A percentile compares a stretch with the other conserved stretches of the same genome.
These are phyloP conservation scores for Phytophthora pseudosyringae DNA, from an alignment of 352 stramenopile species.

Conservation along the genomic window DNA sequence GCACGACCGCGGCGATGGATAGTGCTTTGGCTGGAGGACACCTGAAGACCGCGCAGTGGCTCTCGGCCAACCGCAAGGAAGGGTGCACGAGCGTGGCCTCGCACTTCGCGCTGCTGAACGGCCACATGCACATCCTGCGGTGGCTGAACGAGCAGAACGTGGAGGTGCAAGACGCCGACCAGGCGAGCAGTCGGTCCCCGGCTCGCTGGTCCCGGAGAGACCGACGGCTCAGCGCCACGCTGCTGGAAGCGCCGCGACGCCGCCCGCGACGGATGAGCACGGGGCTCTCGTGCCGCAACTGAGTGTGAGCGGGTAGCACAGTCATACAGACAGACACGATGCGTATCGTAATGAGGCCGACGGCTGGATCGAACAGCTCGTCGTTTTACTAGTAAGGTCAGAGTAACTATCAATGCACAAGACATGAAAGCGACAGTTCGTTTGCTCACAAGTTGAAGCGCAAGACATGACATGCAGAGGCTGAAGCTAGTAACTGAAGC, in stretches of 20 bases:
- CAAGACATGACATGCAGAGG: constrained; percentile 13
- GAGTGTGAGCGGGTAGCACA: constrained; percentile 15
- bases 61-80: constrained; percentile 62
- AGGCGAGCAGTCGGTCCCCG: background rate
- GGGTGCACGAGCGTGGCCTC: constrained; percentile 76
- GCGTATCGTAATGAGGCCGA: constrained; percentile 16
- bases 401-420: constrained; percentile 15
- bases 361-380: constrained; percentile 29
- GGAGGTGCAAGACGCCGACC: constrained; percentile 19
- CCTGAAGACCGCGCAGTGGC: constrained; percentile 72
- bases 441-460: constrained; percentile 18
- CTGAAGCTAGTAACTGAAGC: constrained; percentile 3
- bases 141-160: constrained; percentile 68
- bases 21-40: constrained; percentile 71
- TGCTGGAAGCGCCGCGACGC: constrained; percentile 35
- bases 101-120: constrained; percentile 72
- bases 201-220: constrained; percentile 39
- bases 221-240: constrained; percentile 38
- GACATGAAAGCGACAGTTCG: constrained; percentile 1
- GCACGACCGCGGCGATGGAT: constrained; percentile 77
- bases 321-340: constrained; percentile 2
- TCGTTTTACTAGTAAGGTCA: background rate
- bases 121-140: constrained; percentile 64
- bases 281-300: constrained; percentile 32
- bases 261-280: constrained; percentile 41